phyloP scores from a whole-genome alignment of 2,329 filamentous ascomycete species.

The Paramyrothecium sp. region DNA sequence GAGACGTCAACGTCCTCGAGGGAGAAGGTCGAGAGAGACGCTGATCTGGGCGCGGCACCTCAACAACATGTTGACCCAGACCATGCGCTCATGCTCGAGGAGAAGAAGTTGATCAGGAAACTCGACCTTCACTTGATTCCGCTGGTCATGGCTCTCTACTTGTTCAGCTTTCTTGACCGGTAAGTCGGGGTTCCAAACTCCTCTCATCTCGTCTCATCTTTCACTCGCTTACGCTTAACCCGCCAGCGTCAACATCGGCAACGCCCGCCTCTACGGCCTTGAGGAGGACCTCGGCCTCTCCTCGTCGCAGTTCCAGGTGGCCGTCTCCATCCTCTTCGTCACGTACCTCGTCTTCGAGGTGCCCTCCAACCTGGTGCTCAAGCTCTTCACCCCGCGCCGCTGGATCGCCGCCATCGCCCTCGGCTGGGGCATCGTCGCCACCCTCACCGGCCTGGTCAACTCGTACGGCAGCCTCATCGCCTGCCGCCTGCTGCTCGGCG shows the following conservation, averaged over 20 bases:
- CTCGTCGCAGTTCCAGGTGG: slow-evolving; percentile 66
- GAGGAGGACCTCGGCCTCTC: slow-evolving; percentile 61
- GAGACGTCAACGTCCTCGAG: background rate
- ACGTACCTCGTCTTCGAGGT: slow-evolving; percentile 63
- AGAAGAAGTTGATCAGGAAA: slow-evolving; percentile 62
- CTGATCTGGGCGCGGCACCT: too few relatives aligned
- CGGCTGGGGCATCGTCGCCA: slow-evolving; percentile 68
- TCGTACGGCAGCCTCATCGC: slow-evolving; percentile 66
- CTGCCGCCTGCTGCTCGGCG: slow-evolving; percentile 66
- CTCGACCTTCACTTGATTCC: slow-evolving; percentile 64
- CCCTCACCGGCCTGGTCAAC: slow-evolving; percentile 65
- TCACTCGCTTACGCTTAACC: slow-evolving; percentile 9
- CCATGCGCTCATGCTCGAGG: slow-evolving; percentile 17
- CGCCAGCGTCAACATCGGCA: slow-evolving; percentile 67
- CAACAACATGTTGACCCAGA: too few relatives aligned
- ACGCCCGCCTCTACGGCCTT: slow-evolving; percentile 65
- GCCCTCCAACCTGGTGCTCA: slow-evolving; percentile 63
- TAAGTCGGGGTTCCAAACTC: slow-evolving; percentile 28
- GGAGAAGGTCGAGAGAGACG: background rate
- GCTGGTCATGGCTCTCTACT: slow-evolving; percentile 66
- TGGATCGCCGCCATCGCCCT: slow-evolving; percentile 65
- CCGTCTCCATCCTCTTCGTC: slow-evolving; percentile 66
- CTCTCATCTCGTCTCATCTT: background rate
- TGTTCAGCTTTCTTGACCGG: slow-evolving; percentile 75
- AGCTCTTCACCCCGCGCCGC: slow-evolving; percentile 59